These are phyloP conservation scores for Rosellinia necatrix DNA, from an alignment of 2,329 filamentous ascomycete genomes.

Conservation along the genomic window DNA sequence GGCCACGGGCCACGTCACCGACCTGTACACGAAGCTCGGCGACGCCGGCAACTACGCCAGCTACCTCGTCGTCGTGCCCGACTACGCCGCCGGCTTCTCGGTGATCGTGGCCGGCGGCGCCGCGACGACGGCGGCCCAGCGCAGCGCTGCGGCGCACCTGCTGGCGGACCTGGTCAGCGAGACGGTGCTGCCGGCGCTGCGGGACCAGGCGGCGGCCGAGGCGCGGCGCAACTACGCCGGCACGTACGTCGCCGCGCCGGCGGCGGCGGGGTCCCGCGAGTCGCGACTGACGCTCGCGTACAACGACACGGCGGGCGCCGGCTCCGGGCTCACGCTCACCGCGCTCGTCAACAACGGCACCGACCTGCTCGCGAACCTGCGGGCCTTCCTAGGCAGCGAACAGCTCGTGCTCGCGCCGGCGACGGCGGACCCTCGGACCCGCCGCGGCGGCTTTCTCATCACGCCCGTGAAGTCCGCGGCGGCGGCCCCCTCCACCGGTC, in stretches of 20 bases:
- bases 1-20: conserved; percentile 34
- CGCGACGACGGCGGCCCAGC: neutral
- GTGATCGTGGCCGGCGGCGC: conserved; percentile 38
- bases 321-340: conserved; percentile 29
- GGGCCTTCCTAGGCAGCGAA: neutral
- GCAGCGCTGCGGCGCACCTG: conserved; percentile 17
- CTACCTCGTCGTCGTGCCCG: conserved; percentile 42
- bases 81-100: conserved; percentile 43
- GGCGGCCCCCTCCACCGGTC: conserved; percentile 17
- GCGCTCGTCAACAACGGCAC: conserved; percentile 22
- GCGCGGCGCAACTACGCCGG: conserved; percentile 35
- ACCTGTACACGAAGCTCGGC: conserved; percentile 45
- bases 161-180: conserved; percentile 37
- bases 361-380: conserved; percentile 20
- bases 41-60: conserved; percentile 42
- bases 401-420: conserved; percentile 26
- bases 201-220: conserved; percentile 35
- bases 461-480: conserved; percentile 14
- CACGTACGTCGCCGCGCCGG: conserved; percentile 35
- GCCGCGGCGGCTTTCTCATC: conserved; percentile 25
- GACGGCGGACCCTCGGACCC: conserved; percentile 6
- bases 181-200: conserved; percentile 35
- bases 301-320: conserved; percentile 30
- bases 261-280: conserved; percentile 18
- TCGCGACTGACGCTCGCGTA: conserved; percentile 19